Evolutionary conservation across 371 early-diverging fungal species (phyloP).

Genomic region (Lichtheimia corymbifera): DNA sequence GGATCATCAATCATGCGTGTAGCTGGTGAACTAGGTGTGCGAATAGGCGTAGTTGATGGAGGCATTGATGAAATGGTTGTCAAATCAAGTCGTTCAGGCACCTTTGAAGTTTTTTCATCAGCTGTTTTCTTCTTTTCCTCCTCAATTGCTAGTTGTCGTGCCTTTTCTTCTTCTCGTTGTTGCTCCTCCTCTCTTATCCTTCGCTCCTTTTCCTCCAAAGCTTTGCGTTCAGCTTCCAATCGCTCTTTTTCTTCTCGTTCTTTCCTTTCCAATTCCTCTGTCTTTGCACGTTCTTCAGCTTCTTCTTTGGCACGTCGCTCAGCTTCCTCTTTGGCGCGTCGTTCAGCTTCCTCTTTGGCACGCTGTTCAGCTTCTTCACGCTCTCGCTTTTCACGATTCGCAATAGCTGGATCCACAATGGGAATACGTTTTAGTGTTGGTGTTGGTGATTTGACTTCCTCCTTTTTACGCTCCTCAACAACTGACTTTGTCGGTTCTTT

Average conservation of each 20-base stretch:
- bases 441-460: constrained; percentile 7
- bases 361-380: constrained; percentile 41
- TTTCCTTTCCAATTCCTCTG: constrained; percentile 20
- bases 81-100: constrained; percentile 36
- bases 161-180: constrained; percentile 23
- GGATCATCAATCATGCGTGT: constrained; percentile 38
- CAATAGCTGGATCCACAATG: constrained; percentile 56
- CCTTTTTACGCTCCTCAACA: constrained; percentile 24
- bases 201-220: constrained; percentile 42
- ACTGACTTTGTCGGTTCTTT: neutral
- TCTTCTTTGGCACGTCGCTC: constrained; percentile 27
- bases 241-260: constrained; percentile 34
- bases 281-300: constrained; percentile 22
- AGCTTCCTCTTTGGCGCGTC: constrained; percentile 30
- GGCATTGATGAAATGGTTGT: constrained; percentile 17
- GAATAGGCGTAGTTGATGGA: constrained; percentile 10
- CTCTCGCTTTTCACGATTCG: constrained; percentile 39
- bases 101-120: constrained; percentile 8
- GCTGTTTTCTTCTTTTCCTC: constrained; percentile 34
- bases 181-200: constrained; percentile 29
- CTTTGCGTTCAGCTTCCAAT: constrained; percentile 31
- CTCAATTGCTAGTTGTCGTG: constrained; percentile 11
- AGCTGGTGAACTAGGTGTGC: constrained; percentile 29
- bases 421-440: no score
- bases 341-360: constrained; percentile 44